Percentiles rank a stretch among this genome's conserved stretches.
These are phyloP conservation scores for Penicillium sp. DNA, from an alignment of 2,329 filamentous ascomycete genomes.

Conservation along the genomic window DNA sequence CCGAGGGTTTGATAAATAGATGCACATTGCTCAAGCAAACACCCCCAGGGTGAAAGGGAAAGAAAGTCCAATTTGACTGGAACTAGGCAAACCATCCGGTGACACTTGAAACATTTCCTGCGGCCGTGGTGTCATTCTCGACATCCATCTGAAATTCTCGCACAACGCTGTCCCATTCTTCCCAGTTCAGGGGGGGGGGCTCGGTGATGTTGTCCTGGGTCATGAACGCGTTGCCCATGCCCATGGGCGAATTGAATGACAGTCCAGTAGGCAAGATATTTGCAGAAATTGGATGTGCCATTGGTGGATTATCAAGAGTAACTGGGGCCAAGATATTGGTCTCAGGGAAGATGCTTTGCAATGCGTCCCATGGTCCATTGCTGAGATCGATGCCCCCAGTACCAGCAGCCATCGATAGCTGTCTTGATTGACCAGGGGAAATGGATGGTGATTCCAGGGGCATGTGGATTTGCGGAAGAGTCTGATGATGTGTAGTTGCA, in stretches of 20 bases:
- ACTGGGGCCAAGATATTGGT: slow-evolving; percentile 26
- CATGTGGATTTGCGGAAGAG: slow-evolving; percentile 24
- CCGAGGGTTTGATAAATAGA: background rate
- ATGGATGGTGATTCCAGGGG: background rate
- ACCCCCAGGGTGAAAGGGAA: background rate
- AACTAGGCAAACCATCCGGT: slow-evolving; percentile 33
- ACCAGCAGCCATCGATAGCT: background rate
- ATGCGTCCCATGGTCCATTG: slow-evolving; percentile 23
- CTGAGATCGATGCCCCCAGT: slow-evolving; percentile 26
- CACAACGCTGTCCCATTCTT: slow-evolving; percentile 41
- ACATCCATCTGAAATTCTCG: slow-evolving; percentile 40
- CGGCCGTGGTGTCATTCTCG: slow-evolving; percentile 23
- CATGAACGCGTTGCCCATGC: slow-evolving; percentile 15
- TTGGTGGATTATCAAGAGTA: slow-evolving; percentile 10
- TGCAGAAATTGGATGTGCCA: slow-evolving; percentile 3
- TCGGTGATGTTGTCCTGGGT: slow-evolving; percentile 18
- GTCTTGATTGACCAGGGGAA: background rate
- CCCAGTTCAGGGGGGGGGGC: slow-evolving; percentile 28
- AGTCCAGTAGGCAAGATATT: slow-evolving; percentile 9
- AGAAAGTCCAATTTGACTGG: background rate
- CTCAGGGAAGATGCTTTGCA: slow-evolving; percentile 31
- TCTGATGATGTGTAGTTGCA: slow-evolving; percentile 8
- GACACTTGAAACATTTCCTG: slow-evolving; percentile 22
- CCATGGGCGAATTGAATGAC: slow-evolving; percentile 12
- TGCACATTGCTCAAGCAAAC: background rate